Base-by-base conservation (phyloP, 225 moss, liverwort and hornwort genomes). In the Straminergon stramineum region DNA sequence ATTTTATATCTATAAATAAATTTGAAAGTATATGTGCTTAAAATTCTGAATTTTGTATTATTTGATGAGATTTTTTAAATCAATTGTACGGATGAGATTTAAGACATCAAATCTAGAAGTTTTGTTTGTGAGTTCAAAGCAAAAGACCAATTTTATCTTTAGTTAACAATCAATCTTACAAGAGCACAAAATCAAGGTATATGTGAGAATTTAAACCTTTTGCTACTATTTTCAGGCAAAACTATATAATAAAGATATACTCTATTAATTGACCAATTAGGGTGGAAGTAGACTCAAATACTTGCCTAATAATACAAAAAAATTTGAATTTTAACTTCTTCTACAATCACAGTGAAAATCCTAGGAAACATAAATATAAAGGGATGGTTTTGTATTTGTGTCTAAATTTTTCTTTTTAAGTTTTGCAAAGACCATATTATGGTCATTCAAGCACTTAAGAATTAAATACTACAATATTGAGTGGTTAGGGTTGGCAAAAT, bases 391-490 rank as follows among this genome's bases (percentile, higher is more conserved):
- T 13, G 13, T 5, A 35, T 37, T 9, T 27, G 9, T 5, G 3
- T 0, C 6, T 32, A 4, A 5, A 55, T 53, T 34, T 35, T 2
- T 53, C 14, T 53, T 53, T 8, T 35, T 2, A 15, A 23, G 2
- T 23, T 23, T 15, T 37, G 1, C 24, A 5, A 37, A 77, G 5
- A 15, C 1, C 5, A 55, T 10, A 35, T 55, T 35, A 35, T 23
- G 1, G 15, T 35, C 15, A 55, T 0, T 35, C 2, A 78, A 78
- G 3, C 0, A 78, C 4, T 28, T 30, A 10, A 45, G 6, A 7
- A 1, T 35, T 53, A 53, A 77, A 35, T 1, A 21, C 8, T 8
- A 34, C 0, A 0, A 1, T 37, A 55, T 0, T 15, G 0, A 1
- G 0, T 55, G 4, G 7, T 55, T 1, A 78, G 1, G 0, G 4